phyloP scores from a whole-genome alignment of 805 yeast species.

The Metschnikowia bowlesiae region DNA sequence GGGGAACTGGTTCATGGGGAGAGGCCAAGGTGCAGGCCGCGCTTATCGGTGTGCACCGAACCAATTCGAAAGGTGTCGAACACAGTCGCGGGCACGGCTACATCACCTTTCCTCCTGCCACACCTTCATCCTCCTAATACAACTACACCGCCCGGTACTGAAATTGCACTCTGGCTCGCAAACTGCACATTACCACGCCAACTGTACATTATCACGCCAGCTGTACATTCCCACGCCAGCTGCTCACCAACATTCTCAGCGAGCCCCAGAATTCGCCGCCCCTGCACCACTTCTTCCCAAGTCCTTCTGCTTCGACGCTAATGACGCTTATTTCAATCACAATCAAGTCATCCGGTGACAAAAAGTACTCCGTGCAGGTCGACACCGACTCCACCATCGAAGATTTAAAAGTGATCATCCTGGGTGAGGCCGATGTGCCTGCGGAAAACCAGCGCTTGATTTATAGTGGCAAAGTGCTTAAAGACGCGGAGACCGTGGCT shows the following conservation, averaged over 20 bases:
- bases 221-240: no score
- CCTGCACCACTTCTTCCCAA: no score
- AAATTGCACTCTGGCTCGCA: no score
- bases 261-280: no score
- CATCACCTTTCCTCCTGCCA: not conserved
- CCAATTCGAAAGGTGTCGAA: conserved; percentile 1
- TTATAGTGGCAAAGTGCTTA: conserved; percentile 89
- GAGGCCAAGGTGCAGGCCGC: not conserved
- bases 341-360: conserved; percentile 62
- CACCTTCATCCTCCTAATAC: not conserved
- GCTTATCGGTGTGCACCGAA: conserved; percentile 3
- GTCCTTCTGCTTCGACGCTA: no score
- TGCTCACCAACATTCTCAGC: no score
- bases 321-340: conserved; percentile 30
- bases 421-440: conserved; percentile 59
- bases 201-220: no score
- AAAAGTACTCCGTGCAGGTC: conserved; percentile 65
- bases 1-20: no score
- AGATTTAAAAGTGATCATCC: conserved; percentile 65
- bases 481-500: conserved; percentile 71
- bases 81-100: not conserved
- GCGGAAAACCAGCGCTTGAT: conserved; percentile 82
- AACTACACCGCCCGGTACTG: no score
- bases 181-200: no score
- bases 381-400: conserved; percentile 52